phyloP scores from a whole-genome alignment of 2,329 filamentous ascomycete genomes.

The Paracorniculantispora psalliotae region DNA sequence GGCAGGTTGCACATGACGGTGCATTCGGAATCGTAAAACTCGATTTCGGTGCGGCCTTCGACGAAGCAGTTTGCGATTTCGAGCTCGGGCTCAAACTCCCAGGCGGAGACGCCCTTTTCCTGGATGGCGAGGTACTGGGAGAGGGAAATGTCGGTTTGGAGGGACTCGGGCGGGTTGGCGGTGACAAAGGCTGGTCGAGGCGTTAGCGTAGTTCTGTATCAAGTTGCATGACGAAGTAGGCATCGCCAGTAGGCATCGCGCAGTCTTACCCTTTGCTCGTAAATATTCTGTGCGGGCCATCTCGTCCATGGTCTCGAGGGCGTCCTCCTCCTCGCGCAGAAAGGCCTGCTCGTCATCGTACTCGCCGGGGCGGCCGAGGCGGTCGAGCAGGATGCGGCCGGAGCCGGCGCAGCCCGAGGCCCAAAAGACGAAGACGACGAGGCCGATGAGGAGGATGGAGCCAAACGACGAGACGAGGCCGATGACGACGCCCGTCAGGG shows the following conservation, averaged over 20 bases:
- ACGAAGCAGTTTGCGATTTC: conserved; percentile 99
- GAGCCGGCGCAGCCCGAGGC: conserved; percentile 65
- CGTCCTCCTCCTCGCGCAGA: conserved; percentile 87
- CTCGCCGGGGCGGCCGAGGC: conserved; percentile 87
- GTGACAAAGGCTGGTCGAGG: conserved; percentile 77
- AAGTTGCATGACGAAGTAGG: background rate
- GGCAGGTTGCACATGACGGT: conserved; percentile 95
- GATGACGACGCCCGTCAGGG: conserved; percentile 78
- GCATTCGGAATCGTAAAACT: conserved; percentile 97
- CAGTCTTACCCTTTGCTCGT: conserved; percentile 77
- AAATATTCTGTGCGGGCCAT: conserved; percentile 85
- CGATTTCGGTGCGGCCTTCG: conserved; percentile 91
- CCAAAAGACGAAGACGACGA: conserved; percentile 89
- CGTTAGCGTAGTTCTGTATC: background rate
- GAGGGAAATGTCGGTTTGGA: conserved; percentile 93
- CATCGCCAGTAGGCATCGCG: background rate
- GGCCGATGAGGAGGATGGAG: conserved; percentile 76
- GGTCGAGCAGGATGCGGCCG: conserved; percentile 87
- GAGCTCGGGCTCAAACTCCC: conserved; percentile 98
- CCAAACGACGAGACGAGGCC: conserved; percentile 92
- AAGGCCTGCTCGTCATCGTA: conserved; percentile 98
- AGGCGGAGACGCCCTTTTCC: conserved; percentile 98
- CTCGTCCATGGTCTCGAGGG: conserved; percentile 93
- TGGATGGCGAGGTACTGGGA: conserved; percentile 98
- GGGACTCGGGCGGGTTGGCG: conserved; percentile 88